Evolutionary conservation across 1,284 basidiomycete genomes (phyloP).

Genomic region (Wallemia ichthyophaga): DNA sequence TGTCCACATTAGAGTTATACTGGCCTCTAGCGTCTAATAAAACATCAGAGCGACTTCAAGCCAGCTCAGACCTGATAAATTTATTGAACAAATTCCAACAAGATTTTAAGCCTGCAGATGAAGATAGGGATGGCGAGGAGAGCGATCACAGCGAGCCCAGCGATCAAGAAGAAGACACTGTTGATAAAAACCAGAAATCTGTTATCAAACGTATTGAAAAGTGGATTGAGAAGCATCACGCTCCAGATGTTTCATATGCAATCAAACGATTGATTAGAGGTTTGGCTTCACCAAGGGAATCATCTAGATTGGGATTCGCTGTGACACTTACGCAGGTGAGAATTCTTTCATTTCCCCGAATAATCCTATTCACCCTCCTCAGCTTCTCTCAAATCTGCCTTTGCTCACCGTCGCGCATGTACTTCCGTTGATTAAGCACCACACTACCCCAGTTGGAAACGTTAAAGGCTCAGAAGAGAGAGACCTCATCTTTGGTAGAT

Average conservation of each 20-base stretch:
- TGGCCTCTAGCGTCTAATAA: conserved; percentile 70
- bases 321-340: conserved; percentile 78
- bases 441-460: conserved; percentile 33
- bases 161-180: conserved; percentile 9
- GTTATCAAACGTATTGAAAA: conserved; percentile 14
- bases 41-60: conserved; percentile 46
- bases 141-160: conserved; percentile 11
- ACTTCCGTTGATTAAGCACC: conserved; percentile 35
- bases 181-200: conserved; percentile 13
- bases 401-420: conserved; percentile 50
- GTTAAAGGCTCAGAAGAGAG: conserved; percentile 73
- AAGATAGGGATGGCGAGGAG: conserved; percentile 9
- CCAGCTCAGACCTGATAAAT: conserved; percentile 52
- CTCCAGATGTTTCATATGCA: conserved; percentile 65
- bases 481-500: conserved; percentile 63
- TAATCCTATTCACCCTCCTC: conserved; percentile 3
- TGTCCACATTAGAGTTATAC: conserved; percentile 50
- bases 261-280: conserved; percentile 57
- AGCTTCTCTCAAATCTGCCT: conserved; percentile 52
- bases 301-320: conserved; percentile 73
- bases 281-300: conserved; percentile 67
- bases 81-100: conserved; percentile 55
- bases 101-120: conserved; percentile 15
- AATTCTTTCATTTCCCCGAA: not conserved
- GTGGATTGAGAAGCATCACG: conserved; percentile 27